These are phyloP conservation scores for Acanthamoeba lenticulata DNA, from an alignment of 208 protist genomes.

Conservation along the genomic window DNA sequence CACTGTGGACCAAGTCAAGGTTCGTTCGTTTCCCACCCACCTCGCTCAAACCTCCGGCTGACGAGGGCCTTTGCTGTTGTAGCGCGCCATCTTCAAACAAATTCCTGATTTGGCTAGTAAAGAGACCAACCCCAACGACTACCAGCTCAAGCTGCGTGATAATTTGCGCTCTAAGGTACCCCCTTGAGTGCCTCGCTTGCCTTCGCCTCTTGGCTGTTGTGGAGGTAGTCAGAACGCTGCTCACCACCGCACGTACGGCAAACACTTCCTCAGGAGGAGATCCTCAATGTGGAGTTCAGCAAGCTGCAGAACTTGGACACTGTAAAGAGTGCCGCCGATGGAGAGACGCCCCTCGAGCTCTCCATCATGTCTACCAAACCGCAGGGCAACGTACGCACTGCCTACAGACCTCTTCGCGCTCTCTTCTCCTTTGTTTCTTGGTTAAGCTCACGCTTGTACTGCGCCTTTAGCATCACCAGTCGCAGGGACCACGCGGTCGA, in stretches of 20 bases:
- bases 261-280: slow-evolving; percentile 30
- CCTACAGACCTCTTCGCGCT: neutral
- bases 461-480: too few relatives aligned
- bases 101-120: slow-evolving; percentile 58
- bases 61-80: neutral
- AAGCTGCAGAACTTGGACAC: slow-evolving; percentile 56
- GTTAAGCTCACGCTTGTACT: too few relatives aligned
- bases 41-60: neutral
- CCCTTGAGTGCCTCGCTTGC: neutral
- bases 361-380: slow-evolving; percentile 8
- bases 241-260: neutral
- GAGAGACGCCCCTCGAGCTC: slow-evolving; percentile 17
- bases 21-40: neutral
- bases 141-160: slow-evolving; percentile 66
- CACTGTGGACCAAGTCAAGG: slow-evolving; percentile 65
- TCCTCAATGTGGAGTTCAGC: slow-evolving; percentile 64
- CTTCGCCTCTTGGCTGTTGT: neutral
- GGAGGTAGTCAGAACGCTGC: neutral
- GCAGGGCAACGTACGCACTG: neutral
- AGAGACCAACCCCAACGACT: slow-evolving; percentile 50
- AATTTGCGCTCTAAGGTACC: neutral
- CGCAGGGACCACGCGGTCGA: too few relatives aligned
- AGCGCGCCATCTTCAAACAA: slow-evolving; percentile 63
- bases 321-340: neutral
- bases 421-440: neutral